Percentiles rank a stretch among this genome's conserved stretches.
Conservation (phyloP, 495 filamentous ascomycete species). For the Venustampulla echinocandica region DNA sequence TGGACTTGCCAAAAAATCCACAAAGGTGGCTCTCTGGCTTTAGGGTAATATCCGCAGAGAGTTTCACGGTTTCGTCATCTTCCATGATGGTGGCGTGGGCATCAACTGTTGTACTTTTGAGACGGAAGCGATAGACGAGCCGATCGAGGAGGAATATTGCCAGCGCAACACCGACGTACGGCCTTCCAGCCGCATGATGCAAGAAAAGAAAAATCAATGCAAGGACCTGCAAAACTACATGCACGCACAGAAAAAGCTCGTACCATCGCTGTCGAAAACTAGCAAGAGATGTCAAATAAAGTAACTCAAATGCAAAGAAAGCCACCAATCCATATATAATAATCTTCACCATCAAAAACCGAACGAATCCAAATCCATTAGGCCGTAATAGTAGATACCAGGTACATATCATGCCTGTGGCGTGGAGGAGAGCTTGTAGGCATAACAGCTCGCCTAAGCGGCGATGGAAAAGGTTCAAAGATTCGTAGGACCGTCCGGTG, state of each 20-base stretch:
- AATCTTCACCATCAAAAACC: constrained; percentile 29
- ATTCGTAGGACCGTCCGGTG: constrained; percentile 55
- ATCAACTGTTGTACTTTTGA: constrained; percentile 33
- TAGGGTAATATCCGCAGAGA: constrained; percentile 31
- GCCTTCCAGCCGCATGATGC: constrained; percentile 33
- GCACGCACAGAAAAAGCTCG: constrained; percentile 48
- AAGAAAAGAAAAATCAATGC: constrained; percentile 46
- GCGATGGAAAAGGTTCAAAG: constrained; percentile 53
- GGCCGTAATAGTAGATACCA: constrained; percentile 39
- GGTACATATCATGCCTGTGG: constrained; percentile 34
- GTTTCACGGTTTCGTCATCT: constrained; percentile 40
- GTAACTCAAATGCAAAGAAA: constrained; percentile 39
- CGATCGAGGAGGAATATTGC: constrained; percentile 51
- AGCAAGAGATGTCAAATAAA: constrained; percentile 43
- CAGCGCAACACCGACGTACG: constrained; percentile 35
- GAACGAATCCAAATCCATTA: constrained; percentile 25
- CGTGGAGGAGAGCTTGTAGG: constrained; percentile 36
- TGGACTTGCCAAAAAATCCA: constrained; percentile 22
- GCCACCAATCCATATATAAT: constrained; percentile 39
- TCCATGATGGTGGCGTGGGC: constrained; percentile 40
- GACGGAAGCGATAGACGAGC: constrained; percentile 42
- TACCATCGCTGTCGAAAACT: constrained; percentile 45
- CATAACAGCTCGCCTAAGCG: constrained; percentile 42
- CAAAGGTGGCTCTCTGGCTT: neutral
- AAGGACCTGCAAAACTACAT: constrained; percentile 43